These are phyloP conservation scores for Zasmidium citrigriseum DNA, from an alignment of 2,329 filamentous ascomycete species.

Conservation along the genomic window DNA sequence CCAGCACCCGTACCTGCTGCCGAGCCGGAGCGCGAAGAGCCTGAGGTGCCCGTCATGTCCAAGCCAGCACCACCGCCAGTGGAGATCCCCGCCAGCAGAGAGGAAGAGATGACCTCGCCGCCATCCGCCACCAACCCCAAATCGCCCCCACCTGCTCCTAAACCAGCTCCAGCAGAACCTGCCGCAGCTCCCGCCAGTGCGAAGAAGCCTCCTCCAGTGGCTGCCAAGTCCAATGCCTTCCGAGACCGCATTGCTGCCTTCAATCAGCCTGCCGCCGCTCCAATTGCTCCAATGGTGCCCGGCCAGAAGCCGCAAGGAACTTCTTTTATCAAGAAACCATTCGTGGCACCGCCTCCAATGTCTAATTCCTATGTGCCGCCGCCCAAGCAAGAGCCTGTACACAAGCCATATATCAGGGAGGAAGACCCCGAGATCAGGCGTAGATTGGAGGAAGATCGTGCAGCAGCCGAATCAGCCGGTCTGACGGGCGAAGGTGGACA, in stretches of 20 bases:
- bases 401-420: constrained; percentile 80
- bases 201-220: constrained; percentile 63
- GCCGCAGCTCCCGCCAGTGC: constrained; percentile 41
- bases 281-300: constrained; percentile 87
- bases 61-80: constrained; percentile 42
- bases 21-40: constrained; percentile 21
- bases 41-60: constrained; percentile 33
- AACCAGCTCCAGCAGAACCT: constrained; percentile 37
- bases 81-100: constrained; percentile 22
- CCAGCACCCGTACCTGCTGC: constrained; percentile 29
- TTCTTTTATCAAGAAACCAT: constrained; percentile 92
- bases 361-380: constrained; percentile 87
- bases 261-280: constrained; percentile 84
- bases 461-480: constrained; percentile 69
- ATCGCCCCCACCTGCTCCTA: constrained; percentile 32
- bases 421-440: constrained; percentile 72
- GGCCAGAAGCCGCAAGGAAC: constrained; percentile 51
- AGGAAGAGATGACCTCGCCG: constrained; percentile 30
- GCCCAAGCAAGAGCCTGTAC: constrained; percentile 64
- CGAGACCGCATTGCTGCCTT: constrained; percentile 96
- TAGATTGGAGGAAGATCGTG: constrained; percentile 64
- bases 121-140: constrained; percentile 22
- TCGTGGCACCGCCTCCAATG: constrained; percentile 91
- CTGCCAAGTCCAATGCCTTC: constrained; percentile 79
- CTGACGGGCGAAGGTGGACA: constrained; percentile 46